phyloP scores from a whole-genome alignment of 2,329 filamentous ascomycete species.

The Bipolaris oryzae region DNA sequence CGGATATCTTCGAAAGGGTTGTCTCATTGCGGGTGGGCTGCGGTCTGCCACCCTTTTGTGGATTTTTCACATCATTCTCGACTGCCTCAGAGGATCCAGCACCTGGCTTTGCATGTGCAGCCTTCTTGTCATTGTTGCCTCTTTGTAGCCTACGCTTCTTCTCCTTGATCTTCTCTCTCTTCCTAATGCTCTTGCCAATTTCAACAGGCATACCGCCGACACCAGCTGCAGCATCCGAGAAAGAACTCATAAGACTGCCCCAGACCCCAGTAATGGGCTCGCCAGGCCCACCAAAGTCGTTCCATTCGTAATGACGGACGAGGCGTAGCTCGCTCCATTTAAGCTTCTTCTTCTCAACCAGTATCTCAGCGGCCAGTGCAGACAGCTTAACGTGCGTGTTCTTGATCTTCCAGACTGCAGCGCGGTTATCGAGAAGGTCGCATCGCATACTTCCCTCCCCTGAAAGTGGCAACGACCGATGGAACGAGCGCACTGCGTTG shows the following conservation, averaged over 20 bases:
- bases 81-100: conserved; percentile 14
- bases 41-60: conserved; percentile 21
- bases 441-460: conserved; percentile 63
- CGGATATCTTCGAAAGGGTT: conserved; percentile 37
- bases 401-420: conserved; percentile 71
- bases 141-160: conserved; percentile 51
- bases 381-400: conserved; percentile 65
- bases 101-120: conserved; percentile 29
- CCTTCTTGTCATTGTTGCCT: conserved; percentile 36
- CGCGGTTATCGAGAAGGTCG: conserved; percentile 66
- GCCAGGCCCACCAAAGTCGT: conserved; percentile 76
- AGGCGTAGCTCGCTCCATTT: conserved; percentile 68
- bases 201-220: conserved; percentile 68
- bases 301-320: conserved; percentile 73
- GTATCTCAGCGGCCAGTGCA: conserved; percentile 67
- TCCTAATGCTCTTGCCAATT: conserved; percentile 63
- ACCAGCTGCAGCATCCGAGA: conserved; percentile 66
- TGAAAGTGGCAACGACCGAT: conserved; percentile 61
- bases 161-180: conserved; percentile 58
- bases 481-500: conserved; percentile 72
- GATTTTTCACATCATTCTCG: conserved; percentile 7
- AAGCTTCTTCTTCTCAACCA: conserved; percentile 66
- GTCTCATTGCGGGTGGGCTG: conserved; percentile 30
- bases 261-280: conserved; percentile 72
- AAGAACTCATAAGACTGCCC: conserved; percentile 64